Percentiles rank a stretch among this genome's conserved stretches.
Evolutionary conservation across 805 yeast genomes (phyloP).

Genomic region (Kodamaea nitidulidarum): DNA sequence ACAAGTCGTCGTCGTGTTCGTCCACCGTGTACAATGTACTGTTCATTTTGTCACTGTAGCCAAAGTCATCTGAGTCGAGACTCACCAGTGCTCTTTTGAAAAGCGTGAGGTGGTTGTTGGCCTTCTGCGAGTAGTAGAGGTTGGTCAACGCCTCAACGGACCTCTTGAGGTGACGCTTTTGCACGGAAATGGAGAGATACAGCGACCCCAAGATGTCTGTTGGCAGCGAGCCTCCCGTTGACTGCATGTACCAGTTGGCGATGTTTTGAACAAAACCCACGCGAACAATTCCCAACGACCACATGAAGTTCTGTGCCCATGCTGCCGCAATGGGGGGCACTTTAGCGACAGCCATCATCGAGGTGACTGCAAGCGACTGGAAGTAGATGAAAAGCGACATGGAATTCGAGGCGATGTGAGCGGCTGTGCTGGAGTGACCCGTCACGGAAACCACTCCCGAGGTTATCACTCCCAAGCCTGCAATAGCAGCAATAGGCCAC

Average conservation of each 20-base stretch:
- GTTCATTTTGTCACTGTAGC: conserved; percentile 39
- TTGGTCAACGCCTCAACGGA: conserved; percentile 16
- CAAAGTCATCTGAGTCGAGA: conserved; percentile 45
- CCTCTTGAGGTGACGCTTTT: conserved; percentile 42
- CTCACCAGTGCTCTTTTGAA: conserved; percentile 30
- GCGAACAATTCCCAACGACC: conserved; percentile 91
- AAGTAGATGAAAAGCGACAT: conserved; percentile 89
- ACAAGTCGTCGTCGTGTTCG: conserved; percentile 57
- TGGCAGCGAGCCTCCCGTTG: conserved; percentile 80
- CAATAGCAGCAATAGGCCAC: conserved; percentile 90
- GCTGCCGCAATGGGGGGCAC: conserved; percentile 97
- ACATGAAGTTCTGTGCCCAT: conserved; percentile 94
- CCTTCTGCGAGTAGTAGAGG: conserved; percentile 7
- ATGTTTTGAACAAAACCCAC: conserved; percentile 74
- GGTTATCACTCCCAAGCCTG: conserved; percentile 82
- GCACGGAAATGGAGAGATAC: conserved; percentile 81
- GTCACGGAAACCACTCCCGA: conserved; percentile 83
- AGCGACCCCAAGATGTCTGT: conserved; percentile 68
- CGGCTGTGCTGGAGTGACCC: conserved; percentile 90
- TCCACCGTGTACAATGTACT: conserved; percentile 58
- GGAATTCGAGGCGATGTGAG: conserved; percentile 95
- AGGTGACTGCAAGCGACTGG: conserved; percentile 85
- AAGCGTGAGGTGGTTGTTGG: conserved; percentile 11
- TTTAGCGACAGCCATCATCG: conserved; percentile 91
- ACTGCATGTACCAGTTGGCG: conserved; percentile 90